Base-by-base conservation (phyloP, 192 early-diverging fungal species). In the Mortierella hygrophila region DNA sequence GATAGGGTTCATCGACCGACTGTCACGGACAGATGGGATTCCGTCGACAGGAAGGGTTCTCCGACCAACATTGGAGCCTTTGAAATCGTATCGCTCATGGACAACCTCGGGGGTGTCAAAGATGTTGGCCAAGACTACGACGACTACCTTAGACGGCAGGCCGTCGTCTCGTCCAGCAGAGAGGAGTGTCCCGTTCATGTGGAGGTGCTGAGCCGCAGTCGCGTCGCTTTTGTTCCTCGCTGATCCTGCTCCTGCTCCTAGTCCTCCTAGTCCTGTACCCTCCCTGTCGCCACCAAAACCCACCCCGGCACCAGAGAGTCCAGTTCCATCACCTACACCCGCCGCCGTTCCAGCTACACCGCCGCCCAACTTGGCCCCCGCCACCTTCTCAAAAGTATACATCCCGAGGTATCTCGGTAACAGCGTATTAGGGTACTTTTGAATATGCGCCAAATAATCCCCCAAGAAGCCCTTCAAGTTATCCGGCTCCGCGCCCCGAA, bases 41-140 rank as follows among this genome's bases (percentile, higher is more conserved):
- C 60, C 29, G 23, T 65, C 60, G 3, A 65, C 29, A 32, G 60
- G 76, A 1, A 86, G 47, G 18, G 84, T 86, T 37, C 60, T 76
- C 21, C 84, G 74, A 32, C 84, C 84, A 2, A 86, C 84, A 49
- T 80, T 86, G 1, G 84, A 86, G 2, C 84, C 84, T 44, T 86
- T 86, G 37, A 86, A 86, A 18, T 86, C 84, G 26, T 86, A 86
- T 38, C 84, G 84, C 38, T 86, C 84, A 70, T 86, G 72, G 16
- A 86, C 70, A 5, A 86, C 47, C 68, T 86, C 77, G 1, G 84
- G 75, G 0, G 84, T 86, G 41, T 86, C 84, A 75, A 86, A 86
- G 3, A 86, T 79, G 68, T 86, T 86, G 18, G 84, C 84, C 42
- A 86, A 21, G 9, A 86, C 79, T 15, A 86, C 84, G 0, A 86